A percentile compares a stretch with the other conserved stretches of the same genome.
phyloP scores from a whole-genome alignment of 305 asterid species.

The Fraxinus floribunda region DNA sequence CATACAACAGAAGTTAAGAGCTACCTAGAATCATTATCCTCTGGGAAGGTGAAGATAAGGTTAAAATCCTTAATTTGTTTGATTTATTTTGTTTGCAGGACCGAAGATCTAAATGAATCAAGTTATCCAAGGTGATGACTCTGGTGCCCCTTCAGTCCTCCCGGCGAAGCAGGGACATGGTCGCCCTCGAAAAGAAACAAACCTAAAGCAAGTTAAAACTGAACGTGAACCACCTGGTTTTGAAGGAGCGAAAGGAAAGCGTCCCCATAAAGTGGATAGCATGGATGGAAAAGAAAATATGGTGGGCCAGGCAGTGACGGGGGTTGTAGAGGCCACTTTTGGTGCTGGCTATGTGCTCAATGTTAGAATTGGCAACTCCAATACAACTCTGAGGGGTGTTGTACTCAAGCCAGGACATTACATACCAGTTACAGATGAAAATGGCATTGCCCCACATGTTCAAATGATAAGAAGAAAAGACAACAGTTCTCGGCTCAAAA shows the following conservation, averaged over 20 bases:
- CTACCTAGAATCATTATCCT: neutral
- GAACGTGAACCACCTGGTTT: conserved; percentile 54
- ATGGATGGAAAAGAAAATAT: conserved; percentile 31
- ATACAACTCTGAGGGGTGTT: conserved; percentile 61
- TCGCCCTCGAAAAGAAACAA: conserved; percentile 82
- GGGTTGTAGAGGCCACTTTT: conserved; percentile 78
- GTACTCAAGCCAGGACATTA: conserved; percentile 84
- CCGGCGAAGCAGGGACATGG: conserved; percentile 73
- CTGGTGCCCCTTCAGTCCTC: conserved; percentile 35
- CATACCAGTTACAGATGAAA: conserved; percentile 63
- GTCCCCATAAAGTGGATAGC: conserved; percentile 31
- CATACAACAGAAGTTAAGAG: neutral
- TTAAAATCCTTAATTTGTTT: neutral
- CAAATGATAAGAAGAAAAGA: conserved; percentile 60
- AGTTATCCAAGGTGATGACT: conserved; percentile 51
- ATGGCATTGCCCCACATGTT: conserved; percentile 76
- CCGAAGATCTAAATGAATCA: conserved; percentile 45
- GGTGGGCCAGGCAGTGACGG: conserved; percentile 80
- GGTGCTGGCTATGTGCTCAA: conserved; percentile 79
- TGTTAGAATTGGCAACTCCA: conserved; percentile 69
- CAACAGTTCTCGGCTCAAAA: conserved; percentile 38
- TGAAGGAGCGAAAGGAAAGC: conserved; percentile 35
- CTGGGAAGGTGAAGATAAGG: neutral
- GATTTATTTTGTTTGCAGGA: conserved; percentile 20
- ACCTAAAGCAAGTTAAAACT: conserved; percentile 37